Percentiles rank a stretch among this genome's conserved stretches.
These are phyloP conservation scores for Astrothelium subdiscretum DNA, from an alignment of 495 filamentous ascomycete genomes.

Conservation along the genomic window DNA sequence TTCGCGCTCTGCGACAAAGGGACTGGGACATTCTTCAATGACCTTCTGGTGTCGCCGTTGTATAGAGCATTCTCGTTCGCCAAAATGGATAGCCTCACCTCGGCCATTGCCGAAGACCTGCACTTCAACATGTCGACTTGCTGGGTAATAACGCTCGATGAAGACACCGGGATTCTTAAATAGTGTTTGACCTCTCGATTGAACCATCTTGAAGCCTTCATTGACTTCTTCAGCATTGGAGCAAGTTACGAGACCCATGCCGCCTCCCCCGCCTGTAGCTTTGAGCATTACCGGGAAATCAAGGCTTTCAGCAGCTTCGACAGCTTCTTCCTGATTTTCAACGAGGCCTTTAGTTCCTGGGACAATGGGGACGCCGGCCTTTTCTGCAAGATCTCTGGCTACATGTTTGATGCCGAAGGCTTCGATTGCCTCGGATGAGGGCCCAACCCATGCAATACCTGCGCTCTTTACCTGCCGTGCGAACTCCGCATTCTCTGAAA, in stretches of 20 bases:
- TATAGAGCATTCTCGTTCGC: constrained; percentile 49
- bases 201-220: constrained; percentile 21
- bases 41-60: constrained; percentile 51
- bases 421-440: constrained; percentile 40
- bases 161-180: constrained; percentile 26
- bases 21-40: constrained; percentile 39
- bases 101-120: constrained; percentile 48
- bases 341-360: constrained; percentile 41
- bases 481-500: constrained; percentile 49
- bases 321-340: constrained; percentile 34
- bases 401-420: constrained; percentile 48
- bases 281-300: constrained; percentile 49
- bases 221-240: constrained; percentile 19
- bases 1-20: constrained; percentile 36
- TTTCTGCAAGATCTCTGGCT: constrained; percentile 38
- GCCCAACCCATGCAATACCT: constrained; percentile 46
- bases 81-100: constrained; percentile 38
- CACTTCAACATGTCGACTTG: constrained; percentile 41
- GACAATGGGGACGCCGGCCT: constrained; percentile 42
- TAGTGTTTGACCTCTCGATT: constrained; percentile 20
- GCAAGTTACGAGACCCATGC: constrained; percentile 39
- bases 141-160: constrained; percentile 18
- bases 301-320: constrained; percentile 31
- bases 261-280: constrained; percentile 46
- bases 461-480: constrained; percentile 34